Percentiles rank a stretch among this genome's conserved stretches.
Conservation (phyloP, 192 early-diverging fungal species). For the Paraglomus brasilianum region DNA sequence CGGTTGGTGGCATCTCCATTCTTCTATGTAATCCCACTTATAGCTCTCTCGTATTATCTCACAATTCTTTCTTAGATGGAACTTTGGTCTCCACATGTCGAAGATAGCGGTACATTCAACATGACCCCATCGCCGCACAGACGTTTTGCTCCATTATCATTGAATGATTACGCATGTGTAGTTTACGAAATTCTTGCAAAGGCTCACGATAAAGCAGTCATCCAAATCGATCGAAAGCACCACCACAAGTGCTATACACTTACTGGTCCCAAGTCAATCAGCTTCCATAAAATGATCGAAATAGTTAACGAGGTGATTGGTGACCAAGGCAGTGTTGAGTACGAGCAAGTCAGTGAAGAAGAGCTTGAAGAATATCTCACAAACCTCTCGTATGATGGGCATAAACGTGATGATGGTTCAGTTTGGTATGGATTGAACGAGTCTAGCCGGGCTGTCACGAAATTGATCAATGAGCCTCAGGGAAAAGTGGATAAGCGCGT, state of each 20-base stretch:
- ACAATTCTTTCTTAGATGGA: background rate
- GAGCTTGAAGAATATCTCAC: background rate
- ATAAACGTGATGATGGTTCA: background rate
- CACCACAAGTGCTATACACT: background rate
- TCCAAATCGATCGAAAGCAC: background rate
- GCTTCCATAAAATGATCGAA: background rate
- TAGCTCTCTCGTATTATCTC: too few species aligned
- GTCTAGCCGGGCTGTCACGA: too few species aligned
- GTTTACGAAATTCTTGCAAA: background rate
- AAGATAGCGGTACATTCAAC: conserved; percentile 2
- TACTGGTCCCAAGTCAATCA: background rate
- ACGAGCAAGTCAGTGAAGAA: background rate
- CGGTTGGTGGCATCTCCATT: background rate
- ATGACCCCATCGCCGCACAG: background rate
- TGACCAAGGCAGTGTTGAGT: background rate
- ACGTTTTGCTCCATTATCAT: background rate
- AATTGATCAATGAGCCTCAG: too few species aligned
- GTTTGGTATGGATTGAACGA: too few species aligned
- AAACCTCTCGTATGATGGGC: too few species aligned
- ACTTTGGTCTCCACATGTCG: conserved; percentile 3
- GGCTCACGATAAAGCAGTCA: background rate
- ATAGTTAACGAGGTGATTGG: background rate
- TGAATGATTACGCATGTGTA: background rate
- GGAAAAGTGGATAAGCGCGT: too few species aligned
- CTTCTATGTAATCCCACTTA: too few species aligned